These are phyloP conservation scores for Ogataea siamensis DNA, from an alignment of 805 yeast genomes.

Conservation along the genomic window DNA sequence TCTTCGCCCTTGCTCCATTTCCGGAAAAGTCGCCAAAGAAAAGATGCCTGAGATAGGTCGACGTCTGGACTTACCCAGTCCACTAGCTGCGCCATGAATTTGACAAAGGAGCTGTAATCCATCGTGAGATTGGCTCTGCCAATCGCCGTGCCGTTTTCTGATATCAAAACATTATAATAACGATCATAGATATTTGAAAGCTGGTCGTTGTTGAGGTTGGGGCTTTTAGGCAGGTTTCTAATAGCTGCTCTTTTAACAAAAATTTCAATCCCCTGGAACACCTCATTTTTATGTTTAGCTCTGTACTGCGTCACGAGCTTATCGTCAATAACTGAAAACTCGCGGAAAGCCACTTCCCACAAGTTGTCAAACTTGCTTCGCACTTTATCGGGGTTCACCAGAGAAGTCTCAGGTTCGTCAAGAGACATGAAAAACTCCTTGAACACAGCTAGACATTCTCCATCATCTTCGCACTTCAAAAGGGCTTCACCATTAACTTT, in stretches of 20 bases:
- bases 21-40: constrained; percentile 61
- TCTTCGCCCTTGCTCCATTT: constrained; percentile 68
- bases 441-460: constrained; percentile 80
- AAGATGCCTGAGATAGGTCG: constrained; percentile 40
- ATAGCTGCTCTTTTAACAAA: constrained; percentile 92
- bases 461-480: constrained; percentile 82
- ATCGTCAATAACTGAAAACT: constrained; percentile 78
- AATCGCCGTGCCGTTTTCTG: constrained; percentile 55
- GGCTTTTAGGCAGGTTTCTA: constrained; percentile 76
- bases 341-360: constrained; percentile 88
- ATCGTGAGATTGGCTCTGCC: constrained; percentile 68
- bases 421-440: constrained; percentile 77
- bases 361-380: constrained; percentile 87
- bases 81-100: constrained; percentile 74
- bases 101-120: constrained; percentile 68
- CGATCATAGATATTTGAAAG: constrained; percentile 78
- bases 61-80: constrained; percentile 61
- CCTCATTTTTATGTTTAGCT: constrained; percentile 66
- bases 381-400: constrained; percentile 58
- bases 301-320: constrained; percentile 69
- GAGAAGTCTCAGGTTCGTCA: constrained; percentile 74
- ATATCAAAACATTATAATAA: constrained; percentile 69
- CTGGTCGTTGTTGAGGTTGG: constrained; percentile 54
- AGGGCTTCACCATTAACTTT: constrained; percentile 85
- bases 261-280: constrained; percentile 80